These are phyloP conservation scores for Racocetra persica DNA, from an alignment of 371 early-diverging fungal species.

Conservation along the genomic window DNA sequence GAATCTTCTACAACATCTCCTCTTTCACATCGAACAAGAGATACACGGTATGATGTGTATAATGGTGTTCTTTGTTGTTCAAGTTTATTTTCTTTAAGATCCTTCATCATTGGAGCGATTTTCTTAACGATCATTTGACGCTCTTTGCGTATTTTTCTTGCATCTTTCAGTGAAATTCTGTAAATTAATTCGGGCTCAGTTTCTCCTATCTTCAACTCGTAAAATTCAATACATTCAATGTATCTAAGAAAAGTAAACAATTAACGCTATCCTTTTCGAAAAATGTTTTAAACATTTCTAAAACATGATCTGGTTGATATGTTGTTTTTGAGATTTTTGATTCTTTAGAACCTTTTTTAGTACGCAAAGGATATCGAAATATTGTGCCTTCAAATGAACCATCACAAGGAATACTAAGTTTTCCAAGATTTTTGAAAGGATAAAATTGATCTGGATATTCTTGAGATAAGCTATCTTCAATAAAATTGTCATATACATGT, in stretches of 20 bases:
- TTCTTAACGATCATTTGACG: conserved; percentile 34
- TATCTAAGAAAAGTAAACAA: conserved; percentile 49
- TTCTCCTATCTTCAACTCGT: conserved; percentile 44
- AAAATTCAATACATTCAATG: conserved; percentile 49
- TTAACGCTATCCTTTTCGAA: conserved; percentile 37
- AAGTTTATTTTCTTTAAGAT: neutral
- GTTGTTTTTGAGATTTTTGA: conserved; percentile 43
- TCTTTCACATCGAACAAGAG: conserved; percentile 39
- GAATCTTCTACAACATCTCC: conserved; percentile 19
- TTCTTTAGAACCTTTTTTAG: neutral
- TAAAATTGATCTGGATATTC: conserved; percentile 42
- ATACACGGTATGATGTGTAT: conserved; percentile 28
- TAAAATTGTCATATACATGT: conserved; percentile 24
- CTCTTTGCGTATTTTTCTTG: conserved; percentile 35
- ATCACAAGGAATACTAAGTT: neutral
- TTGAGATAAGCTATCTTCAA: conserved; percentile 31
- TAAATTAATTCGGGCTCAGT: conserved; percentile 43
- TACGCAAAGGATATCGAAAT: conserved; percentile 50
- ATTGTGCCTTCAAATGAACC: conserved; percentile 47
- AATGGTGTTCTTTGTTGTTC: conserved; percentile 33
- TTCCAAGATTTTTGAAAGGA: conserved; percentile 41
- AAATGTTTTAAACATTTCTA: conserved; percentile 4
- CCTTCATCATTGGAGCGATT: conserved; percentile 29
- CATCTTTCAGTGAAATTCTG: conserved; percentile 47
- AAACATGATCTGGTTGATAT: conserved; percentile 43